phyloP scores from a whole-genome alignment of 208 protist species.

The Angomonas ambiguus region DNA sequence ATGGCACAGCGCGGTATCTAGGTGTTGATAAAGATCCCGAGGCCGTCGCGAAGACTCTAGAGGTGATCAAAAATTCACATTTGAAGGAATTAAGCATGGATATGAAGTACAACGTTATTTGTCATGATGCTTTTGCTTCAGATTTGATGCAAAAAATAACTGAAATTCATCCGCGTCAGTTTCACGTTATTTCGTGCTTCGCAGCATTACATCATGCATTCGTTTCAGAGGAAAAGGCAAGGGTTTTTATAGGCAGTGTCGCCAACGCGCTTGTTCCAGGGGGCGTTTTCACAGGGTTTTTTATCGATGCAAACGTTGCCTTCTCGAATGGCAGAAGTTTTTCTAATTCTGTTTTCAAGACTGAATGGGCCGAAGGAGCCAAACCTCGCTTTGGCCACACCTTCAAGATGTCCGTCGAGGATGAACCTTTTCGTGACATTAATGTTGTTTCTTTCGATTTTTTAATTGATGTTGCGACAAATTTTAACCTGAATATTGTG shows the following conservation, averaged over 20 bases:
- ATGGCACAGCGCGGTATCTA: constrained; percentile 66
- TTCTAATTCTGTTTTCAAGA: constrained; percentile 54
- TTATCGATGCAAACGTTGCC: constrained; percentile 58
- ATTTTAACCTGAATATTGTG: constrained; percentile 61
- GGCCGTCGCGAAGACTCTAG: constrained; percentile 28
- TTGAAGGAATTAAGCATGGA: constrained; percentile 32
- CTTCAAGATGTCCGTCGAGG: constrained; percentile 52
- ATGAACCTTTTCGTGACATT: constrained; percentile 35
- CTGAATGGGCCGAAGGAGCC: constrained; percentile 56
- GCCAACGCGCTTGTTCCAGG: constrained; percentile 78
- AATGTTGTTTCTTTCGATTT: constrained; percentile 84
- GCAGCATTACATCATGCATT: constrained; percentile 74
- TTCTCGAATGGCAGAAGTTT: constrained; percentile 56
- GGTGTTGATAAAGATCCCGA: constrained; percentile 72
- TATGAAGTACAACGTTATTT: constrained; percentile 63
- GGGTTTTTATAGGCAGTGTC: constrained; percentile 65
- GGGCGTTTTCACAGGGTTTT: constrained; percentile 69
- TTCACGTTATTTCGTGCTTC: constrained; percentile 80
- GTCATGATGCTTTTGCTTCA: constrained; percentile 67
- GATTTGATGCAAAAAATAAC: constrained; percentile 70
- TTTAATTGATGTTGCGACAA: constrained; percentile 58
- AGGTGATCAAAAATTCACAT: not conserved
- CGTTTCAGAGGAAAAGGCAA: constrained; percentile 45
- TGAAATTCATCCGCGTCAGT: constrained; percentile 75
- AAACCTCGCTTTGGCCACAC: constrained; percentile 65